Evolutionary conservation across 106 monocot genomes (phyloP).

Genomic region (Acorus gramineus): DNA sequence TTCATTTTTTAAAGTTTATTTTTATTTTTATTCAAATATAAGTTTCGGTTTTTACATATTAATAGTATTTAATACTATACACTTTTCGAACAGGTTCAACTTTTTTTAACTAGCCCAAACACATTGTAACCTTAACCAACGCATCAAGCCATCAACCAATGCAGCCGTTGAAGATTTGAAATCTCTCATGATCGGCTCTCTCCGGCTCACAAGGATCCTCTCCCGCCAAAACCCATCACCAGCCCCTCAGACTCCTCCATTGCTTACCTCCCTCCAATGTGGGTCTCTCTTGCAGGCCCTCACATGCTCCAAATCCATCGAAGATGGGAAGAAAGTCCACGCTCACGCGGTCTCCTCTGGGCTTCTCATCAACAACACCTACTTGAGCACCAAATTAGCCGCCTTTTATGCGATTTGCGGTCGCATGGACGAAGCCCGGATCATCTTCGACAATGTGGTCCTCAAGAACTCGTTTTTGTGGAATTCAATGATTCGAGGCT

Average conservation of each 20-base stretch:
- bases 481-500: slow-evolving; percentile 50
- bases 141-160: too few species aligned
- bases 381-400: slow-evolving; percentile 40
- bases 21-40: too few species aligned
- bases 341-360: slow-evolving; percentile 35
- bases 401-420: slow-evolving; percentile 36
- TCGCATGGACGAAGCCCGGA: slow-evolving; percentile 17
- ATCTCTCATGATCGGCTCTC: slow-evolving; percentile 2
- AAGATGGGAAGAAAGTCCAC: slow-evolving; percentile 24
- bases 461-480: slow-evolving; percentile 36
- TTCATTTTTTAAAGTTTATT: too few species aligned
- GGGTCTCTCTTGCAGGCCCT: slow-evolving; percentile 36
- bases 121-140: too few species aligned
- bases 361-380: slow-evolving; percentile 37
- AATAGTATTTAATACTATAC: too few species aligned
- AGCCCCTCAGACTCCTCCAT: not conserved
- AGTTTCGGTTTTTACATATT: too few species aligned
- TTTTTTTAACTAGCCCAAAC: too few species aligned
- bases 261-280: slow-evolving; percentile 38
- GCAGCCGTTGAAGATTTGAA: too few species aligned
- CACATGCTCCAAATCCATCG: slow-evolving; percentile 21
- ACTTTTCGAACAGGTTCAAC: too few species aligned
- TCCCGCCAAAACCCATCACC: too few species aligned
- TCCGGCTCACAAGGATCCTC: not conserved
- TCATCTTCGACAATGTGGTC: slow-evolving; percentile 17